Evolutionary conservation across 2,329 filamentous ascomycete genomes (phyloP), one percentile per base, ranked within the genome.

Genomic region (Pseudocercospora pini-densiflorae): DNA sequence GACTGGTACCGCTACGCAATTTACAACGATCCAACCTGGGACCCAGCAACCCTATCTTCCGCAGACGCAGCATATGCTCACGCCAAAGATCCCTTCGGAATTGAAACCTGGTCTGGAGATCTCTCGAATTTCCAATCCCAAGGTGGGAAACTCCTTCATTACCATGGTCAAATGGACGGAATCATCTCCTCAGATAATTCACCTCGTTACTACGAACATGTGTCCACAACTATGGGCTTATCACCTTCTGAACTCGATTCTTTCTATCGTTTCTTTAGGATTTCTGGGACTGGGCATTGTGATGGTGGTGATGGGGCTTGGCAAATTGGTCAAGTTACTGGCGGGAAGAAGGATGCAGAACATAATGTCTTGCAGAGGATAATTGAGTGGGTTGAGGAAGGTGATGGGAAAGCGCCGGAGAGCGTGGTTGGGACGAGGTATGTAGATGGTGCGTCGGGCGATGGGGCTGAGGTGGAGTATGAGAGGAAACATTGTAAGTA

Each of bases 221-320:
- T 75, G 71, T 5, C 45, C 1, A 67, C 74, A 27, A 83, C 80
- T 0, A 83, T 85, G 82, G 84, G 84, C 73, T 77, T 81, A 2
- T 78, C 78, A 9, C 74, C 79, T 6, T 71, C 77, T 5, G 79
- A 82, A 1, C 76, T 88, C 5, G 74, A 79, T 36, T 82, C 84
- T 21, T 88, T 84, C 80, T 88, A 85, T 69, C 80, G 84, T 51
- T 83, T 80, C 73, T 87, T 87, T 76, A 78, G 79, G 16, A 82
- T 82, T 72, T 81, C 73, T 62, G 86, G 85, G 2, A 83, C 85
- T 76, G 76, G 72, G 2, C 85, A 87, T 72, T 87, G 85, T 69
- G 53, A 66, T 33, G 80, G 81, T 5, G 86, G 86, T 0, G 73
- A 77, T 23, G 79, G 81, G 12, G 77, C 81, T 1, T 77, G 79